phyloP scores from a whole-genome alignment of 163 green algal genomes.

The Scenedesmus sp. region DNA sequence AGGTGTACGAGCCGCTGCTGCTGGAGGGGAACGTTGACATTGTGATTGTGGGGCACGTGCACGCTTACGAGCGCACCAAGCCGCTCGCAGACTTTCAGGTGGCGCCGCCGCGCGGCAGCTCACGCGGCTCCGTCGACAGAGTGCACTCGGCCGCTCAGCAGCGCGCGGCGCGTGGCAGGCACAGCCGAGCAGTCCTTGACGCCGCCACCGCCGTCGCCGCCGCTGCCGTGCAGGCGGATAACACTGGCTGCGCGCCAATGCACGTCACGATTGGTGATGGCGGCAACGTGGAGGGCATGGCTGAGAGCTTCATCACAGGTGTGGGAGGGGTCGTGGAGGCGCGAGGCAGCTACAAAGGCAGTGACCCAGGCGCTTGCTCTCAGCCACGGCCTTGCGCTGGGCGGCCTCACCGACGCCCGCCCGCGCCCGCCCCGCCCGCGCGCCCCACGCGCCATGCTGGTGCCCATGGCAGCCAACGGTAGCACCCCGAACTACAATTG shows the following conservation, averaged over 20 bases:
- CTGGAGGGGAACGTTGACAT: slow-evolving; percentile 44
- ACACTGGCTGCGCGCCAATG: slow-evolving; percentile 52
- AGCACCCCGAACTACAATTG: too few species aligned
- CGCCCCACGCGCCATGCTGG: too few species aligned
- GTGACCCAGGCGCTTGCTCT: not conserved
- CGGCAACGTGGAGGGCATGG: slow-evolving; percentile 40
- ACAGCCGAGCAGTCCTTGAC: not conserved
- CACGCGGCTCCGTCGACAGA: not conserved
- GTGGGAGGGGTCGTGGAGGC: too few species aligned
- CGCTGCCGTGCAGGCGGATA: slow-evolving; percentile 22
- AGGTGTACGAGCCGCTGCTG: slow-evolving; percentile 57
- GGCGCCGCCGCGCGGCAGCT: not conserved
- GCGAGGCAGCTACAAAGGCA: too few species aligned
- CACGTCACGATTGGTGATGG: slow-evolving; percentile 58
- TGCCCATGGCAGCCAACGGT: too few species aligned
- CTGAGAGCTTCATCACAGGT: slow-evolving; percentile 40
- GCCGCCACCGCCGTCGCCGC: not conserved
- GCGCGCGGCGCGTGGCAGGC: not conserved
- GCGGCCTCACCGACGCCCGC: too few species aligned
- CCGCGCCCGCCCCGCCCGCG: too few species aligned
- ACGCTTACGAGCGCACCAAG: slow-evolving; percentile 39
- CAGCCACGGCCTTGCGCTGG: too few species aligned
- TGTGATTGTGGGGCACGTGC: slow-evolving; percentile 16
- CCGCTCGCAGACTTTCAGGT: slow-evolving; percentile 29
- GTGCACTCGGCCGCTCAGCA: too few species aligned